These are phyloP conservation scores for Alternaria postmessia DNA, from an alignment of 2,329 filamentous ascomycete genomes.

Conservation along the genomic window DNA sequence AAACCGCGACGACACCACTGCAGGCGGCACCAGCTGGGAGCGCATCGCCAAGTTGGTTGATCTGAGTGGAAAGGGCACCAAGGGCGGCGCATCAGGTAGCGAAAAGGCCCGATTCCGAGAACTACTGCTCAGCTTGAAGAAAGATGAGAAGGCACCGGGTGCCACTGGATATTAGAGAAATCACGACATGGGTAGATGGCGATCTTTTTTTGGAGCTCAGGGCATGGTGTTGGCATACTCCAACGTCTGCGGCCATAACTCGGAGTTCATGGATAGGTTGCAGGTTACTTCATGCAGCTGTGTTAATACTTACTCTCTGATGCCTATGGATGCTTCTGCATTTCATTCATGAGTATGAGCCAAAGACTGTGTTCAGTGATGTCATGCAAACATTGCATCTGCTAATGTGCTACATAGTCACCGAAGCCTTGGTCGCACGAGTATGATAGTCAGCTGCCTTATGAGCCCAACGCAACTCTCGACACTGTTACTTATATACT, in stretches of 20 bases:
- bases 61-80: conserved; percentile 88
- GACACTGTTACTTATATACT: no score
- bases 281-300: conserved; percentile 30
- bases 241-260: conserved; percentile 20
- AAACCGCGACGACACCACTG: conserved; percentile 88
- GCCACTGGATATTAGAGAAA: conserved; percentile 55
- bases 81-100: conserved; percentile 85
- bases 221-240: conserved; percentile 23
- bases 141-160: conserved; percentile 86
- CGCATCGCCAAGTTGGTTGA: conserved; percentile 98
- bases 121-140: conserved; percentile 83
- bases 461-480: not conserved
- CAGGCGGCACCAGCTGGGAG: conserved; percentile 97
- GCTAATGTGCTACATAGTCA: not conserved
- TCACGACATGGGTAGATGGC: conserved; percentile 13
- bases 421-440: not conserved
- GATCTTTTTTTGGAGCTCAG: conserved; percentile 18
- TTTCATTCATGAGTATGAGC: not conserved
- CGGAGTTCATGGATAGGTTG: conserved; percentile 36
- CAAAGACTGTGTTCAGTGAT: not conserved
- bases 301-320: conserved; percentile 29
- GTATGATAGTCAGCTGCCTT: not conserved
- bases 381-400: not conserved
- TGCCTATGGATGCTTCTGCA: not conserved
- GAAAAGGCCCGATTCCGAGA: conserved; percentile 98